Conservation (phyloP, 495 filamentous ascomycete species). For the Podospora australis region DNA sequence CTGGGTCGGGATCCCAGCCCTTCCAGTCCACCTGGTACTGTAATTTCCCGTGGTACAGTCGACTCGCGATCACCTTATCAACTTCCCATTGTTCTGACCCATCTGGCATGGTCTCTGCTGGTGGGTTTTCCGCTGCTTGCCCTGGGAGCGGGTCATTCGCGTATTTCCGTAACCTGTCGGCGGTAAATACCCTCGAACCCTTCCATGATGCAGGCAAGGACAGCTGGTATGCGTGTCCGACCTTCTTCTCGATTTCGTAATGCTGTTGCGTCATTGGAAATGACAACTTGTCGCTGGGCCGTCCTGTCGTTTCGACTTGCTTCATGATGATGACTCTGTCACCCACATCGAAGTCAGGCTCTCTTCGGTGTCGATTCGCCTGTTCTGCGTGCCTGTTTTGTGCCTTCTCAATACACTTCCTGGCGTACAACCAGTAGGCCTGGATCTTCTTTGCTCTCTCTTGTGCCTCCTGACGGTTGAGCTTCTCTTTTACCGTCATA, state of each 20-base stretch:
- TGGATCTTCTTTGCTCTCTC: neutral
- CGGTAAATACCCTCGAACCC: conserved; percentile 4
- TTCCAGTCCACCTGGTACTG: conserved; percentile 7
- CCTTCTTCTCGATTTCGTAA: conserved; percentile 3
- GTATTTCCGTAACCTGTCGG: no score
- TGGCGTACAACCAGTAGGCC: neutral
- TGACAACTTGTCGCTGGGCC: conserved; percentile 10
- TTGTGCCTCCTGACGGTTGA: conserved; percentile 1
- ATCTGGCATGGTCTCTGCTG: conserved; percentile 3
- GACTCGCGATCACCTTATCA: neutral
- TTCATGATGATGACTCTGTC: conserved; percentile 11
- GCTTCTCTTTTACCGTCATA: neutral
- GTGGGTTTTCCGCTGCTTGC: conserved; percentile 5
- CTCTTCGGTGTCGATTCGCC: conserved; percentile 4
- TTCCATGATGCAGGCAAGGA: neutral
- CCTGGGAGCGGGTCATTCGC: conserved; percentile 10
- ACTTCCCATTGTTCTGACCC: conserved; percentile 6
- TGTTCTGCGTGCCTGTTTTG: neutral
- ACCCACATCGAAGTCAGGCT: conserved; percentile 11
- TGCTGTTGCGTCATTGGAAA: conserved; percentile 4
- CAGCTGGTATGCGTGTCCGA: conserved; percentile 4
- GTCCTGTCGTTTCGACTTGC: neutral
- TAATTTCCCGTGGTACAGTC: conserved; percentile 3
- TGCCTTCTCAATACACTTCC: neutral
- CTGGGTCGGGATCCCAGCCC: conserved; percentile 7